phyloP scores from a whole-genome alignment of 2,329 filamentous ascomycete genomes.

The Aureobasidium sp. region DNA sequence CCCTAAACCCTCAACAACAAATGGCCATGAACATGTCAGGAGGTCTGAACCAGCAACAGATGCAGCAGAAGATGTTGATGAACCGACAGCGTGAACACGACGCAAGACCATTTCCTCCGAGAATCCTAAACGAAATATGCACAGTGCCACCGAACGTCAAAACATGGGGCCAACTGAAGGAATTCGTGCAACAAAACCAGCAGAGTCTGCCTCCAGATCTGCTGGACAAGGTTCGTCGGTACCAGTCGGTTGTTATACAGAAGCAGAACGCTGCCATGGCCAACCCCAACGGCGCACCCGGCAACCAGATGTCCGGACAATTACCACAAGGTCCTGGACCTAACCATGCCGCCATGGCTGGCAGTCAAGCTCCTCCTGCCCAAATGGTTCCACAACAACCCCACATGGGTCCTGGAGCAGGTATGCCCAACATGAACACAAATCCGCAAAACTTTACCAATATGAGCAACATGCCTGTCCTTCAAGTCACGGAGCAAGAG shows the following conservation, averaged over 20 bases:
- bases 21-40: slow-evolving; percentile 5
- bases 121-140: slow-evolving; percentile 14
- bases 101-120: slow-evolving; percentile 16
- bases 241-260: slow-evolving; percentile 9
- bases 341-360: slow-evolving; percentile 10
- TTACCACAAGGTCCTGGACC: not conserved
- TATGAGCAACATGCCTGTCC: slow-evolving; percentile 14
- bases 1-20: slow-evolving; percentile 15
- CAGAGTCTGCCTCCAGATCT: slow-evolving; percentile 33
- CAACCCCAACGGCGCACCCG: not conserved
- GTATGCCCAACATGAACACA: slow-evolving; percentile 13
- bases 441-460: not conserved
- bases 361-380: slow-evolving; percentile 28
- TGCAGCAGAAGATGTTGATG: slow-evolving; percentile 13
- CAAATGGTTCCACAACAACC: slow-evolving; percentile 29
- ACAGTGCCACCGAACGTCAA: slow-evolving; percentile 41
- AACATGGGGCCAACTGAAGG: slow-evolving; percentile 50
- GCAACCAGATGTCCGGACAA: slow-evolving; percentile 10
- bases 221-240: slow-evolving; percentile 28
- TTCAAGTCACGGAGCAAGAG: slow-evolving; percentile 32
- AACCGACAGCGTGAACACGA: slow-evolving; percentile 18
- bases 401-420: slow-evolving; percentile 20
- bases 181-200: slow-evolving; percentile 41
- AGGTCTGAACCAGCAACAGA: not conserved
- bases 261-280: not conserved